These are phyloP conservation scores for Tulasnella sp. DNA, from an alignment of 768 basidiomycete genomes.

Conservation along the genomic window DNA sequence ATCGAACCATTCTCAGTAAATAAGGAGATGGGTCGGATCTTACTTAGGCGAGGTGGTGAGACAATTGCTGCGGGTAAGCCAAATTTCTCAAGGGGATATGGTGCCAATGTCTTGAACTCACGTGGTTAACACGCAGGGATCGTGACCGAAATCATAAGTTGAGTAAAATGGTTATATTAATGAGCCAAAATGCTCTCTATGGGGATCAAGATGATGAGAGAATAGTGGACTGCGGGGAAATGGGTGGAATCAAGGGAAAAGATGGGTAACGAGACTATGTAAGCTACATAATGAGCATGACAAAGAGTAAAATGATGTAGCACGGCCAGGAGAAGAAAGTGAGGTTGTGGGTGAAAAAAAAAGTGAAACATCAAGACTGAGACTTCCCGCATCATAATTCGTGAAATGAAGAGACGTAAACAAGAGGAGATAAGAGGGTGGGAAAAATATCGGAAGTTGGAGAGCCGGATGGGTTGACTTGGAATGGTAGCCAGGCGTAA, in stretches of 20 bases:
- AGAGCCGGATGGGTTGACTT: not conserved
- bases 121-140: not conserved
- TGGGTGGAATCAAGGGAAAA: not conserved
- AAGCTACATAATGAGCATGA: not conserved
- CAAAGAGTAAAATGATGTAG: not conserved
- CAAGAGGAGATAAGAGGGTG: not conserved
- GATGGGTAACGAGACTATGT: not conserved
- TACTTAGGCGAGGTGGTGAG: constrained; percentile 80
- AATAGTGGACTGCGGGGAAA: not conserved
- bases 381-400: too few species aligned
- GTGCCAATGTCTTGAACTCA: not conserved
- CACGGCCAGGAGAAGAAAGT: not conserved
- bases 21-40: constrained; percentile 91
- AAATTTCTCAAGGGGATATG: not conserved
- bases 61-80: constrained; percentile 78
- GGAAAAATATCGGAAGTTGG: not conserved
- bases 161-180: not conserved
- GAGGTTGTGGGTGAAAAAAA: not conserved
- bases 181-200: not conserved
- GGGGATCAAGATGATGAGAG: not conserved
- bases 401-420: not conserved
- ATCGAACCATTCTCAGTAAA: constrained; percentile 75
- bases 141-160: constrained; percentile 2
- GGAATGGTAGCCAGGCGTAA: not conserved
- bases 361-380: not conserved